A percentile compares a stretch with the other conserved stretches of the same genome.
Evolutionary conservation across 106 monocot genomes (phyloP).

Genomic region (Allium sativum): DNA sequence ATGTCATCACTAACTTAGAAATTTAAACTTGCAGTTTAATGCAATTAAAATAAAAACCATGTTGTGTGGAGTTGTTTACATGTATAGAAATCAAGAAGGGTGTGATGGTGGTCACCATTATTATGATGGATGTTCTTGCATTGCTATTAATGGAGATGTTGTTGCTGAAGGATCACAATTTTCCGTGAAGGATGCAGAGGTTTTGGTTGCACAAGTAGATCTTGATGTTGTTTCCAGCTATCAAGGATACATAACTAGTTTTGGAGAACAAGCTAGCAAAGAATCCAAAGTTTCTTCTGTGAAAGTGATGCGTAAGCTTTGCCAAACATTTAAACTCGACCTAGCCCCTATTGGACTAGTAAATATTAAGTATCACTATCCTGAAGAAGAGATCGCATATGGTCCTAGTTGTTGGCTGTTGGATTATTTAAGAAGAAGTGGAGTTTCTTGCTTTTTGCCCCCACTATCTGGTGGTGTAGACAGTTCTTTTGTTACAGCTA

Average conservation of each 20-base stretch:
- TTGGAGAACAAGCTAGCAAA: constrained; percentile 88
- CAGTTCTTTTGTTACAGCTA: constrained; percentile 95
- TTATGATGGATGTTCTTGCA: constrained; percentile 94
- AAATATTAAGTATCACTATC: constrained; percentile 80
- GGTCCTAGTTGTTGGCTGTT: constrained; percentile 98
- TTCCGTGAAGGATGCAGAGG: constrained; percentile 93
- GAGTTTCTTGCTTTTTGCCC: constrained; percentile 92
- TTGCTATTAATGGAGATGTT: constrained; percentile 93
- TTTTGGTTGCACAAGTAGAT: constrained; percentile 63
- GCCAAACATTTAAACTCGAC: constrained; percentile 58
- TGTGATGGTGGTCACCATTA: constrained; percentile 98
- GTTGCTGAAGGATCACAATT: constrained; percentile 97
- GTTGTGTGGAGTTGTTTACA: constrained; percentile 83
- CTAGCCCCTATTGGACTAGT: constrained; percentile 57
- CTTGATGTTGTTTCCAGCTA: constrained; percentile 97
- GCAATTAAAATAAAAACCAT: constrained; percentile 82
- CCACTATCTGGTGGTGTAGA: constrained; percentile 99
- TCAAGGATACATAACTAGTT: constrained; percentile 88
- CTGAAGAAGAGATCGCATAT: constrained; percentile 94
- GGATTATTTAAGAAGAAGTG: constrained; percentile 97
- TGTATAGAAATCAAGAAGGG: constrained; percentile 96
- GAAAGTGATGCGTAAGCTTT: constrained; percentile 58
- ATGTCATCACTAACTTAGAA: constrained; percentile 93
- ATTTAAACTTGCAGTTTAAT: constrained; percentile 91
- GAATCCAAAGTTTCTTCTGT: constrained; percentile 47